These are phyloP conservation scores for Pogostemon cablin DNA, from an alignment of 257 asterid species.

Conservation along the genomic window DNA sequence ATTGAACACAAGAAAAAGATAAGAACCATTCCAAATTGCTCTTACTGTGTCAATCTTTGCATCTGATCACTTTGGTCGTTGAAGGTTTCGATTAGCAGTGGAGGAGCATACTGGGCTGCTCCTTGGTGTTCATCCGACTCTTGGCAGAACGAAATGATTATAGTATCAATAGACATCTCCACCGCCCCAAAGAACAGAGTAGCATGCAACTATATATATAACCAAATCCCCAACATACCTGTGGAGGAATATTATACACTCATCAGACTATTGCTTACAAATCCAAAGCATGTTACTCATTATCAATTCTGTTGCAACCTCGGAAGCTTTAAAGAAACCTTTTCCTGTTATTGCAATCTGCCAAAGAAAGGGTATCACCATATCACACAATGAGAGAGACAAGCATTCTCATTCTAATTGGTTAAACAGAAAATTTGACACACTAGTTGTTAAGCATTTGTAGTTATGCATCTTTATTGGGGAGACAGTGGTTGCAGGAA, in stretches of 20 bases:
- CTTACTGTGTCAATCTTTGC: conserved; percentile 84
- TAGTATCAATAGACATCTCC: conserved; percentile 96
- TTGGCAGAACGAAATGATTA: conserved; percentile 93
- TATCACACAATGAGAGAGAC: too few relatives aligned
- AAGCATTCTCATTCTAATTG: too few relatives aligned
- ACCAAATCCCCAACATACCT: conserved; percentile 95
- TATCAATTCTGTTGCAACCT: conserved; percentile 91
- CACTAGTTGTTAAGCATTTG: too few relatives aligned
- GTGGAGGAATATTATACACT: conserved; percentile 15
- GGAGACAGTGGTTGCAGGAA: too few relatives aligned
- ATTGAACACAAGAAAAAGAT: background rate
- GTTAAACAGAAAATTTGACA: too few relatives aligned
- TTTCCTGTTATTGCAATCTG: conserved; percentile 98
- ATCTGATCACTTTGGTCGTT: conserved; percentile 64
- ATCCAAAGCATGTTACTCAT: conserved; percentile 90
- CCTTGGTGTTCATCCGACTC: conserved; percentile 99
- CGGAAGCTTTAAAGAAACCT: conserved; percentile 86
- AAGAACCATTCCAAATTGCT: conserved; percentile 24
- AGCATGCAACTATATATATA: conserved; percentile 61
- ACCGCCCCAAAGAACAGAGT: conserved; percentile 95
- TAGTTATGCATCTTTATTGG: too few relatives aligned
- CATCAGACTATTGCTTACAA: too few relatives aligned
- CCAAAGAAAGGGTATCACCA: background rate
- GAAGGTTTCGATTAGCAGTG: conserved; percentile 80
- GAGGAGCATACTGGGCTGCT: conserved; percentile 92